Conservation (phyloP, 192 early-diverging fungal genomes). For the Kickxella alabastrina region DNA sequence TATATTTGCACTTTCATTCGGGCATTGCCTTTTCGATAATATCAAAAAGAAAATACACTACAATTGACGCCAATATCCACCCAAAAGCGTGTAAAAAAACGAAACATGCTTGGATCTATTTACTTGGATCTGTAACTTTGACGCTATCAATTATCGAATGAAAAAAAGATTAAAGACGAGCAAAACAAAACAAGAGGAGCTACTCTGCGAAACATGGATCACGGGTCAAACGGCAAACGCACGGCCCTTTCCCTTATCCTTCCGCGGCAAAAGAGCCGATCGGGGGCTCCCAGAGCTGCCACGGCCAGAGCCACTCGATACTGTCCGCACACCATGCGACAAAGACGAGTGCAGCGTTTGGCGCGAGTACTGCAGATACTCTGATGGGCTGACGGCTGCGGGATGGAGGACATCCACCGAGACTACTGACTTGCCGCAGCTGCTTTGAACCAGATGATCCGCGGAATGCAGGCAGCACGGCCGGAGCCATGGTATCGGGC, state of each 20-base stretch:
- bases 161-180: no score
- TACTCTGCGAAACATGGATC: no score
- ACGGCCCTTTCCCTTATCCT: slow-evolving; percentile 37
- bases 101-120: no score
- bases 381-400: slow-evolving; percentile 42
- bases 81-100: no score
- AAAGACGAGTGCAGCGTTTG: slow-evolving; percentile 38
- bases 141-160: no score
- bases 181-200: not conserved
- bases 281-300: not conserved
- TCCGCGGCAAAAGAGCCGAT: slow-evolving; percentile 10
- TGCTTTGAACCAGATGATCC: slow-evolving; percentile 3
- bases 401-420: slow-evolving; percentile 27
- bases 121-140: no score
- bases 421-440: slow-evolving; percentile 35
- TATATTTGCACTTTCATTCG: no score
- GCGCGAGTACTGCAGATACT: slow-evolving; percentile 47
- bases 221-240: slow-evolving; percentile 30
- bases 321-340: slow-evolving; percentile 9
- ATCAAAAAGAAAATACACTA: no score
- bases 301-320: not conserved
- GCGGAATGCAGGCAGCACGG: slow-evolving; percentile 32
- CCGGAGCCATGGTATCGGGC: slow-evolving; percentile 5
- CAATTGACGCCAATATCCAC: no score
- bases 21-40: no score